Conservation (phyloP, 208 protist species). For the Acanthamoeba divionensis region DNA sequence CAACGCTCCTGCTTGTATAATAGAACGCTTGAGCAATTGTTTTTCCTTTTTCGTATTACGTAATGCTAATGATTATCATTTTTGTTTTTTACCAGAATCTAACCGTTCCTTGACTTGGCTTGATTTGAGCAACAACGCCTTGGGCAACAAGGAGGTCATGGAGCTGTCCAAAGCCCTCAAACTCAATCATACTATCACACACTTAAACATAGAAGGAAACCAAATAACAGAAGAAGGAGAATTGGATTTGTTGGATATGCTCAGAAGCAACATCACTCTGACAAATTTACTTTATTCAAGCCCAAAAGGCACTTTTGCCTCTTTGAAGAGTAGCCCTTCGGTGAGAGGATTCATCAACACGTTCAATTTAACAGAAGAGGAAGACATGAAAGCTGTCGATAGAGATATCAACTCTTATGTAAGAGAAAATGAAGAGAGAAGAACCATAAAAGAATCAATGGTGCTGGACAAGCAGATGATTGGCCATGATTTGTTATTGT, state of each 20-base stretch:
- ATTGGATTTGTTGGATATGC: neutral
- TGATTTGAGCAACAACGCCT: neutral
- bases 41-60: neutral
- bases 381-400: neutral
- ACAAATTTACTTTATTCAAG: neutral
- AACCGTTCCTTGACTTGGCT: neutral
- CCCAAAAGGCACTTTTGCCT: no score
- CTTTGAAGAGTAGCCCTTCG: no score
- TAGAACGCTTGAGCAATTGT: neutral
- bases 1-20: no score
- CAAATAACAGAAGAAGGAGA: neutral
- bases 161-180: neutral
- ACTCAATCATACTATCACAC: neutral
- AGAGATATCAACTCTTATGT: neutral
- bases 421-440: neutral
- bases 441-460: neutral
- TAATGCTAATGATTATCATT: neutral
- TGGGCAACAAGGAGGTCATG: neutral
- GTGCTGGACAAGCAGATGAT: neutral
- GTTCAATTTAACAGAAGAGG: neutral
- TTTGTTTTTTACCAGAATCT: neutral
- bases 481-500: no score
- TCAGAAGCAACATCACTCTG: constrained; percentile 29
- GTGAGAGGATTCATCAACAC: neutral
- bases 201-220: neutral